These are phyloP conservation scores for Pseudogymnoascus sp. DNA, from an alignment of 2,329 filamentous ascomycete genomes.

Conservation along the genomic window DNA sequence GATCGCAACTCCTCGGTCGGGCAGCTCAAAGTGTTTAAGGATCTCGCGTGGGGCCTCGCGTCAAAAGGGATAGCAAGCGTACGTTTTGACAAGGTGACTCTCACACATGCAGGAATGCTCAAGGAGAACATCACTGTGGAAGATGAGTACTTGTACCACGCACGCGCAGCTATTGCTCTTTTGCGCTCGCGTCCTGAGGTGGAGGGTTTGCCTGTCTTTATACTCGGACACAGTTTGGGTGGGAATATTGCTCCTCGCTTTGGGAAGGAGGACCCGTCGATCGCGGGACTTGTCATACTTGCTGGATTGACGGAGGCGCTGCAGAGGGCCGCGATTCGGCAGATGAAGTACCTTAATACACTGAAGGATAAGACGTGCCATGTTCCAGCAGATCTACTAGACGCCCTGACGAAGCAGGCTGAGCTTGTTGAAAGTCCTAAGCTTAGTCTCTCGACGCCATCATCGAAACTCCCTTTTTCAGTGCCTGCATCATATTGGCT, in stretches of 20 bases:
- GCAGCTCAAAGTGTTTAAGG: neutral
- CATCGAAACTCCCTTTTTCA: neutral
- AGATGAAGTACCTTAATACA: neutral
- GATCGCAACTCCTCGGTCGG: neutral
- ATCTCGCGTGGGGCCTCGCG: neutral
- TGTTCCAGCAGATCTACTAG: neutral
- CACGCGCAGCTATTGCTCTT: neutral
- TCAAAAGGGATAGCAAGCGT: neutral
- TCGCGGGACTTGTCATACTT: neutral
- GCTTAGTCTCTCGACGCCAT: neutral
- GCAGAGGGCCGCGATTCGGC: neutral
- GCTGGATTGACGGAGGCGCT: neutral
- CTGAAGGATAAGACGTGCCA: neutral
- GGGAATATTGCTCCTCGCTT: neutral
- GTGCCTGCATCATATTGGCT: slow-evolving; percentile 1
- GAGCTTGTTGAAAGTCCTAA: neutral
- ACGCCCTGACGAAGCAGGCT: neutral
- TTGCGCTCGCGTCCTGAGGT: neutral
- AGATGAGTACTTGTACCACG: neutral
- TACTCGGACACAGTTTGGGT: neutral
- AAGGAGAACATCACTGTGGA: neutral
- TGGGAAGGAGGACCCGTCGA: neutral
- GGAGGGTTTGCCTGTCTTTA: neutral
- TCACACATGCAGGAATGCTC: neutral
- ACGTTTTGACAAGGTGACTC: neutral